Evolutionary conservation across 169 alveolate genomes (phyloP).

Genomic region (Perkinsus olseni): DNA sequence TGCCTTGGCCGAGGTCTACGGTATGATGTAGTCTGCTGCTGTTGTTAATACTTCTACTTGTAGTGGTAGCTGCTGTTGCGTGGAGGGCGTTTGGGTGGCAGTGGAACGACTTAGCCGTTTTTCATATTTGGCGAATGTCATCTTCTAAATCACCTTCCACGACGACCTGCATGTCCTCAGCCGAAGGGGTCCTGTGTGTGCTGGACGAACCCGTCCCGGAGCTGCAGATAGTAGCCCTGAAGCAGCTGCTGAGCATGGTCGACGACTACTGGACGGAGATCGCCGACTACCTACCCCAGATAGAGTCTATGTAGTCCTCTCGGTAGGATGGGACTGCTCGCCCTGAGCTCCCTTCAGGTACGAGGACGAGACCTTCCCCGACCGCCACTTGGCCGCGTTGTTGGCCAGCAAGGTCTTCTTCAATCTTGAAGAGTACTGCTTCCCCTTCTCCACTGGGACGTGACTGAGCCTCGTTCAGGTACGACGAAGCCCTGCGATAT

Average conservation of each 20-base stretch:
- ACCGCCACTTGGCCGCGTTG: constrained; percentile 79
- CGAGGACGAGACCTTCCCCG: constrained; percentile 56
- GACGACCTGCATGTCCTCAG: not conserved
- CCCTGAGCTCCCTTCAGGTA: not conserved
- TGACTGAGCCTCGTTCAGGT: not conserved
- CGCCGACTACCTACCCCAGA: constrained; percentile 15
- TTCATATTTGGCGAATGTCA: not conserved
- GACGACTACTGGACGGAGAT: constrained; percentile 13
- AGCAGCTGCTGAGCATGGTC: not conserved
- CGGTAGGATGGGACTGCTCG: not conserved
- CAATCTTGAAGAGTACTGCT: constrained; percentile 81
- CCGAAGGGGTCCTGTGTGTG: constrained; percentile 20
- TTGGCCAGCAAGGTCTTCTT: constrained; percentile 86
- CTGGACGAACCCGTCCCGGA: constrained; percentile 8
- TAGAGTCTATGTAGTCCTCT: not conserved
- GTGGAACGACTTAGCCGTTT: not conserved
- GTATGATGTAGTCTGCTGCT: not conserved
- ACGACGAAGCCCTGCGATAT: constrained; percentile 77
- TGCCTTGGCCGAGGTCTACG: constrained; percentile 18
- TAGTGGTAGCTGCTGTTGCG: too few species aligned
- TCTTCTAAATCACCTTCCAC: not conserved
- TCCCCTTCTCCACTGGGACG: not conserved
- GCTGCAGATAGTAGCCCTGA: constrained; percentile 7
- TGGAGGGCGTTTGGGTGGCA: too few species aligned
- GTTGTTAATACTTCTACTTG: not conserved